Evolutionary conservation across 805 yeast genomes (phyloP).

Genomic region (Candida krabiensis): DNA sequence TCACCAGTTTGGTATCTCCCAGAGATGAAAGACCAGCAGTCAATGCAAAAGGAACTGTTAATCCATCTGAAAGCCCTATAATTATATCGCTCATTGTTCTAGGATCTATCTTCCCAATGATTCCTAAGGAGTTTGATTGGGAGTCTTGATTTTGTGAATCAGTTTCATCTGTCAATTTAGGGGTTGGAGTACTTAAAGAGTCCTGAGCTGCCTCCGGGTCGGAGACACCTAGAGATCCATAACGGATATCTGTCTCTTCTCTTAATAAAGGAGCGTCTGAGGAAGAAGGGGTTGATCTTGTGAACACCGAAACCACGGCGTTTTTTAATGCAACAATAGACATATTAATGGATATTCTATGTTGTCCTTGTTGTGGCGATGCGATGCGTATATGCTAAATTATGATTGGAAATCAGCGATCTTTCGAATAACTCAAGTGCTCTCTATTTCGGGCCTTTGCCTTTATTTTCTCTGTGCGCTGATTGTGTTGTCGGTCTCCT

Average conservation of each 20-base stretch:
- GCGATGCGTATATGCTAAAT: background rate
- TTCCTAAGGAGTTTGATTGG: conserved; percentile 7
- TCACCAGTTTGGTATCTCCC: conserved; percentile 86
- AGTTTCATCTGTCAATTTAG: background rate
- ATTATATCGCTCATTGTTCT: conserved; percentile 92
- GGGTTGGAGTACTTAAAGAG: background rate
- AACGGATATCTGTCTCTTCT: background rate
- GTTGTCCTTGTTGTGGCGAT: background rate
- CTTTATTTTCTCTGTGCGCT: no score
- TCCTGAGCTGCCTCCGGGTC: background rate
- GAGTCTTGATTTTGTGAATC: background rate
- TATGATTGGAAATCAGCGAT: no score
- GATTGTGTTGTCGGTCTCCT: no score
- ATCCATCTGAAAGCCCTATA: conserved; percentile 92
- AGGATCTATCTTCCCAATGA: conserved; percentile 70
- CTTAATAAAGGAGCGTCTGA: background rate
- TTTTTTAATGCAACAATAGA: conserved; percentile 7
- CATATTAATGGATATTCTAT: background rate
- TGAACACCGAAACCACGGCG: background rate
- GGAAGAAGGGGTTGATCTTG: background rate
- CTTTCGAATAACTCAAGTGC: no score
- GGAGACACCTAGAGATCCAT: background rate
- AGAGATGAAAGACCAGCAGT: conserved; percentile 93
- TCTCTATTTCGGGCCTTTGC: no score
- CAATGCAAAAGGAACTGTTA: conserved; percentile 97